phyloP scores from a whole-genome alignment of 2,329 filamentous ascomycete genomes.

The Stenocarpella maydis region DNA sequence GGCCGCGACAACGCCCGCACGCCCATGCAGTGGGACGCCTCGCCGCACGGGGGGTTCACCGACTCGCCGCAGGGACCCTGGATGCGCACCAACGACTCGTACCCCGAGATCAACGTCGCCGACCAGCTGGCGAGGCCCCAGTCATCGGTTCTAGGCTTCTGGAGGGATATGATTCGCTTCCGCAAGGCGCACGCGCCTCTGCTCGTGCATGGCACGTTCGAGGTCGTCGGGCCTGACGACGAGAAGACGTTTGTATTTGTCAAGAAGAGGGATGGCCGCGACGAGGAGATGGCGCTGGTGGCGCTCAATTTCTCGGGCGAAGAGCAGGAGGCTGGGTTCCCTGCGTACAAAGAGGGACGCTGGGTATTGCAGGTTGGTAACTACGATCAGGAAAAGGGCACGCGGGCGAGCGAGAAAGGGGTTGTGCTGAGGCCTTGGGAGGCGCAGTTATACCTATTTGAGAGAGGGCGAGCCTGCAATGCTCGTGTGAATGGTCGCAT shows the following conservation, averaged over 20 bases:
- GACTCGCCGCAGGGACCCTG: constrained; percentile 54
- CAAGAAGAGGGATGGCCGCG: constrained; percentile 44
- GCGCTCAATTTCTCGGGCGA: constrained; percentile 54
- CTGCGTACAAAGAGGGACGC: constrained; percentile 36
- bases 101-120: constrained; percentile 62
- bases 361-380: constrained; percentile 42
- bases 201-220: constrained; percentile 69
- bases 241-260: constrained; percentile 54
- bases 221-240: constrained; percentile 57
- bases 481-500: constrained; percentile 10
- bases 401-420: constrained; percentile 28
- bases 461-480: background rate
- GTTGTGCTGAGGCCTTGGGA: constrained; percentile 46
- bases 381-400: constrained; percentile 41
- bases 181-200: constrained; percentile 64
- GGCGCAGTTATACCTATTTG: constrained; percentile 44
- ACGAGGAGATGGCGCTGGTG: constrained; percentile 43
- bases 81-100: constrained; percentile 70
- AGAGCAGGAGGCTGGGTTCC: constrained; percentile 45
- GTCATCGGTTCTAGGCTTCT: constrained; percentile 65
- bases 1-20: constrained; percentile 72
- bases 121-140: constrained; percentile 52
- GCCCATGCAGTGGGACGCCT: constrained; percentile 71
- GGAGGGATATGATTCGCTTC: constrained; percentile 62
- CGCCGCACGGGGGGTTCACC: constrained; percentile 69